Evolutionary conservation across 2,329 filamentous ascomycete species (phyloP), one percentile per base, ranked within the genome.

Genomic region (Pseudogymnoascus sp.): DNA sequence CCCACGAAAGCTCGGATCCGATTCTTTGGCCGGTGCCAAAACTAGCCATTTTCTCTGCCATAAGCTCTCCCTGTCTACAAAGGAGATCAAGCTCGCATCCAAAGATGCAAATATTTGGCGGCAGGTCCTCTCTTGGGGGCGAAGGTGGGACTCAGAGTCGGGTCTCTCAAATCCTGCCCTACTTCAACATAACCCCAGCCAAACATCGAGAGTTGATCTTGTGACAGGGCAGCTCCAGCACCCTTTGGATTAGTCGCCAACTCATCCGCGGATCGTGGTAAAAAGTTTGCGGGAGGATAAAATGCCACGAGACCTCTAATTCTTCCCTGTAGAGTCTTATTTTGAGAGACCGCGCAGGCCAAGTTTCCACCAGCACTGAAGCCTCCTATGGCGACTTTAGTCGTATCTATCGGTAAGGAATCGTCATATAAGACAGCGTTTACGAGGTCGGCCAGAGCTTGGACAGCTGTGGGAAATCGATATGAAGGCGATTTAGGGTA

Each of bases 311-410:
- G 72, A 0, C 76, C 79, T 12, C 68, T 65, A 8, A 77, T 63
- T 29, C 63, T 66, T 12, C 63, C 61, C 29, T 63, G 62, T 14
- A 81, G 65, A 38, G 49, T 60, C n/a, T 62, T n/a, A 10, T 65
- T 66, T 66, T 81, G 78, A n/a, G 73, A 68, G 0, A 74, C 75
- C 1, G 74, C 70, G 0, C 83, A 71, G 0, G 76, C 68, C 0
- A 83, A 72, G 67, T 81, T 82, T 1, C 75, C 81, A 16, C 81
- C 81, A 0, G 81, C 80, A 37, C 77, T 80, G 71, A 78, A 82
- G n/a, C 81, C 81, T 1, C 72, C 75, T 1, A 83, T 66, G 0
- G 76, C 75, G 11, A 82, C 72, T 41, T 72, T 72, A 3, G 66
- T 59, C 6, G 66, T 66, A 69, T 83, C 78, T 64, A 82, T 74